Conservation (phyloP, 805 yeast genomes). For the Yarrowia sp. region DNA sequence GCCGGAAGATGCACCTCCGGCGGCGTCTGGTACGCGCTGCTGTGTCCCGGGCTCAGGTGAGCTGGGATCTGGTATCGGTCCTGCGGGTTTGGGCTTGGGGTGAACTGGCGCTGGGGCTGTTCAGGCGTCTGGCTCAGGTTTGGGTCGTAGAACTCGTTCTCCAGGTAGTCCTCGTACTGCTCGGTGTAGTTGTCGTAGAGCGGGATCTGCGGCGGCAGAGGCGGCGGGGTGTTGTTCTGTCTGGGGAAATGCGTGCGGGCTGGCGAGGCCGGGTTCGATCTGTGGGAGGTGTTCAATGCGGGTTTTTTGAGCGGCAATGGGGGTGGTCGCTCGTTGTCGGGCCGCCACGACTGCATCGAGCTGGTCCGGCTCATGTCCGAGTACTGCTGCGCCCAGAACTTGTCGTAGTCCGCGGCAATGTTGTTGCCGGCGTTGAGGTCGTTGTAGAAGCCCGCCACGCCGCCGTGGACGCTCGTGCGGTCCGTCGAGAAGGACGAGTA, state of each 20-base stretch:
- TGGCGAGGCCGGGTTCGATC: not conserved
- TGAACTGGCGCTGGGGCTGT: not conserved
- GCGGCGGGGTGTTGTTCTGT: constrained; percentile 3
- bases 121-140: not conserved
- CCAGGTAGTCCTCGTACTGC: constrained; percentile 5
- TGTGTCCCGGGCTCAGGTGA: not conserved
- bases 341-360: constrained; percentile 9
- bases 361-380: not conserved
- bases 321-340: constrained; percentile 8
- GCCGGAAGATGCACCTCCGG: not conserved
- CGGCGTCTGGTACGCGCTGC: not conserved
- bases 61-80: constrained; percentile 8
- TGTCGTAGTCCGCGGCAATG: not conserved
- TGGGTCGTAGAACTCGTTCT: not conserved
- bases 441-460: not conserved
- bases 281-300: constrained; percentile 10
- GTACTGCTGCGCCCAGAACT: constrained; percentile 9
- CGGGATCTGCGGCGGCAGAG: not conserved
- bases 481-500: not conserved
- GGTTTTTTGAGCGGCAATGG: constrained; percentile 19
- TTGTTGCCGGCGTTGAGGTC: not conserved
- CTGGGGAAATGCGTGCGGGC: not conserved
- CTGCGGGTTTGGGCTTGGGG: not conserved
- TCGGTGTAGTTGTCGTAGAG: constrained; percentile 1
- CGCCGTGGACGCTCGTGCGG: not conserved